These are phyloP conservation scores for Barnettozyma vustinii DNA, from an alignment of 805 yeast species.

Conservation along the genomic window DNA sequence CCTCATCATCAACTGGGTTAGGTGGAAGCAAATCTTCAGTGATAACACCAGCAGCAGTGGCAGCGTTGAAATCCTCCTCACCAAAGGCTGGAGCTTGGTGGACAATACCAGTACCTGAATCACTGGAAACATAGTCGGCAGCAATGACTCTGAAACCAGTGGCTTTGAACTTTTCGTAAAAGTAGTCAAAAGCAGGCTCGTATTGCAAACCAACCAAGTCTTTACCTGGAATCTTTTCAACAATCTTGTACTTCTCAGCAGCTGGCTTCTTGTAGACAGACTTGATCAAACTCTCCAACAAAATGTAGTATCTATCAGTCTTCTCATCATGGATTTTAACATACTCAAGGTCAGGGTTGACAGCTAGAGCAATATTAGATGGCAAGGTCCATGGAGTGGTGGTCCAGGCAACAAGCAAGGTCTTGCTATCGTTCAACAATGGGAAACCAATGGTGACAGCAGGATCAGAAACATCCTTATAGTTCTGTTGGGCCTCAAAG, in stretches of 20 bases:
- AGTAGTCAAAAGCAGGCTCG: conserved; percentile 79
- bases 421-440: conserved; percentile 70
- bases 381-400: conserved; percentile 99
- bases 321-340: conserved; percentile 90
- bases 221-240: conserved; percentile 74
- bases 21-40: conserved; percentile 70
- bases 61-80: conserved; percentile 93
- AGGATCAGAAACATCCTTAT: conserved; percentile 96
- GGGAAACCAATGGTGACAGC: conserved; percentile 92
- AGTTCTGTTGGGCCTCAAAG: conserved; percentile 97
- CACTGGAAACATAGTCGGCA: conserved; percentile 83
- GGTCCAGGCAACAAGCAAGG: conserved; percentile 94
- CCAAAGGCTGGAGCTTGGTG: conserved; percentile 99
- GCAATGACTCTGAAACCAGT: conserved; percentile 77
- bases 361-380: conserved; percentile 87
- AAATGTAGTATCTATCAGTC: conserved; percentile 70
- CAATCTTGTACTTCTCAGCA: conserved; percentile 77
- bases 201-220: conserved; percentile 77
- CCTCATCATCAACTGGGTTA: conserved; percentile 91
- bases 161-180: conserved; percentile 67
- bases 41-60: conserved; percentile 71
- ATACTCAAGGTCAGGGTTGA: conserved; percentile 85
- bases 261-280: conserved; percentile 92
- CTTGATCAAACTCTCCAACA: conserved; percentile 77
- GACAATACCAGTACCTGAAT: conserved; percentile 98